Evolutionary conservation across 345 rosid genomes (phyloP).

Genomic region (Luvunga scandens): DNA sequence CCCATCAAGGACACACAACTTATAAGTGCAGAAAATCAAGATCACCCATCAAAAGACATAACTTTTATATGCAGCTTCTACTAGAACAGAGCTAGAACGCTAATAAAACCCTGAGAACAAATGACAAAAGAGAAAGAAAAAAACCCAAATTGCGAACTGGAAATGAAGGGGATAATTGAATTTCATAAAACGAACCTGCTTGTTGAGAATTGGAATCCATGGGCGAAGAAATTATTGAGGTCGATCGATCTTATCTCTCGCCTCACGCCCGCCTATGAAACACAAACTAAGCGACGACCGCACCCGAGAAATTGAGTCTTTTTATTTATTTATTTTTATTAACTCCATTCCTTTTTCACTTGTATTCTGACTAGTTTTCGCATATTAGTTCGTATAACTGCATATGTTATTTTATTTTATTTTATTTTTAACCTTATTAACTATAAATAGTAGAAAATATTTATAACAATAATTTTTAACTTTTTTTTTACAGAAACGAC

Average conservation of each 20-base stretch:
- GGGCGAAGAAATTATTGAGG: constrained; percentile 21
- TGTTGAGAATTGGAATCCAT: constrained; percentile 53
- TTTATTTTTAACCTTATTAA: too few species aligned
- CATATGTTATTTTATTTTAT: too few species aligned
- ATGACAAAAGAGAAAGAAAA: not conserved
- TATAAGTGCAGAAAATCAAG: not conserved
- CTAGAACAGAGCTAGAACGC: not conserved
- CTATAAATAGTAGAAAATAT: too few species aligned
- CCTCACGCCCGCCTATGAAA: constrained; percentile 22
- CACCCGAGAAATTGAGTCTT: not conserved
- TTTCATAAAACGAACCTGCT: constrained; percentile 30
- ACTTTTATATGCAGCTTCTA: not conserved
- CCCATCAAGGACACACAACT: not conserved
- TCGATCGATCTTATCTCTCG: constrained; percentile 17
- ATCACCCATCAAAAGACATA: not conserved
- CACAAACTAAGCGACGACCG: not conserved
- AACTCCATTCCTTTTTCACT: too few species aligned
- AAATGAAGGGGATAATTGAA: not conserved
- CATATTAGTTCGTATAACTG: not conserved
- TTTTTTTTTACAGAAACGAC: too few species aligned
- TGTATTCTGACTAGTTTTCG: not conserved
- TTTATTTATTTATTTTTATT: not conserved
- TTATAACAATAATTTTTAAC: too few species aligned
- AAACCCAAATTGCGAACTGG: not conserved
- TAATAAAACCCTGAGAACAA: not conserved